Percentiles rank a stretch among this genome's conserved stretches.
Evolutionary conservation across 1,139 yeast species (phyloP).

Genomic region (Yamadazyma atmosphaerica): DNA sequence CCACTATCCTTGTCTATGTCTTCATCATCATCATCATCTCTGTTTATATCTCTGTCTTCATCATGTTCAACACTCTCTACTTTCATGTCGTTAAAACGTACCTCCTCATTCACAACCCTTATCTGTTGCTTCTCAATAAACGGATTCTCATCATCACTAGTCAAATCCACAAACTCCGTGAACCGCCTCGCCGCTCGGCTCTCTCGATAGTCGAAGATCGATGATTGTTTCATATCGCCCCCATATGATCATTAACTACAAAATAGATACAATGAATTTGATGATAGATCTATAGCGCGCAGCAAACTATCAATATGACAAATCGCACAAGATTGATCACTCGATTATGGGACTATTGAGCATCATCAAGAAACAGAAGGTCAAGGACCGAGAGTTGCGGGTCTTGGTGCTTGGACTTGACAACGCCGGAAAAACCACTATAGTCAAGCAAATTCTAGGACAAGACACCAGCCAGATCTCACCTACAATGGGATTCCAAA

Average conservation of each 20-base stretch:
- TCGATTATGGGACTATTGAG: conserved; percentile 75
- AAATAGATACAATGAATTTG: too few species aligned
- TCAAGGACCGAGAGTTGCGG: conserved; percentile 75
- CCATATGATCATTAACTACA: too few species aligned
- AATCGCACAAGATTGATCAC: too few species aligned
- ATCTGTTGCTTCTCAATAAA: background rate
- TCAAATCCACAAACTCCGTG: conserved; percentile 11
- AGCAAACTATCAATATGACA: too few species aligned
- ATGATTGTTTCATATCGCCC: conserved; percentile 12
- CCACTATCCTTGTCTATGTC: too few species aligned
- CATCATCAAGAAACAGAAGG: conserved; percentile 78
- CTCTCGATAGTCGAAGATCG: conserved; percentile 11
- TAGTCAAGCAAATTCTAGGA: conserved; percentile 65
- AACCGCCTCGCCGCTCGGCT: conserved; percentile 2
- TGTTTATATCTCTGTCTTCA: too few species aligned
- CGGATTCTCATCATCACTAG: conserved; percentile 7
- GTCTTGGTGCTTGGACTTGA: conserved; percentile 81
- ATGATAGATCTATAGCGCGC: too few species aligned
- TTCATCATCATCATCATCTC: too few species aligned
- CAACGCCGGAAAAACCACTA: conserved; percentile 85
- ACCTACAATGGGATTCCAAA: conserved; percentile 57
- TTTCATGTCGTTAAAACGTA: too few species aligned
- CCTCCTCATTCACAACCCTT: background rate
- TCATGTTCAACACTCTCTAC: too few species aligned
- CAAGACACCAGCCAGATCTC: conserved; percentile 36